These are phyloP conservation scores for Pestalotiopsis fici DNA, from an alignment of 2,329 filamentous ascomycete genomes.

Conservation along the genomic window DNA sequence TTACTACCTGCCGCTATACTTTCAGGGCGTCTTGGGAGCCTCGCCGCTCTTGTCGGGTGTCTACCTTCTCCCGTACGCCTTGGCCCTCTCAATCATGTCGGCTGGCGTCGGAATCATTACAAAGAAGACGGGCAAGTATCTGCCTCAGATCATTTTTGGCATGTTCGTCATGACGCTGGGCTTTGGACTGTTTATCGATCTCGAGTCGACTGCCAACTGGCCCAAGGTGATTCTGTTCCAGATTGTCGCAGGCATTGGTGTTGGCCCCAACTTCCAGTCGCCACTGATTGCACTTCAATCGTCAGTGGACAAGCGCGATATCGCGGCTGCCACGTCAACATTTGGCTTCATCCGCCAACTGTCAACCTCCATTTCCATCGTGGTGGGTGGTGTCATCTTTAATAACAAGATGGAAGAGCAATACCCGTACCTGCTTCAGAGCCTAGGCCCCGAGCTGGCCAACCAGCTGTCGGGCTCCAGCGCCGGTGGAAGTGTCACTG, in stretches of 20 bases:
- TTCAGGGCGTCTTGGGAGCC: conserved; percentile 66
- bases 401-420: conserved; percentile 71
- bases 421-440: conserved; percentile 43
- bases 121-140: conserved; percentile 67
- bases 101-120: conserved; percentile 57
- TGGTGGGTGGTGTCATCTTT: conserved; percentile 78
- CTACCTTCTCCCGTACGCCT: conserved; percentile 70
- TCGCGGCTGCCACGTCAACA: conserved; percentile 68
- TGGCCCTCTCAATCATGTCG: conserved; percentile 67
- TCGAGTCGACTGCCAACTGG: conserved; percentile 57
- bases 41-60: conserved; percentile 67
- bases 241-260: conserved; percentile 63
- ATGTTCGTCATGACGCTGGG: conserved; percentile 64
- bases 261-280: conserved; percentile 70
- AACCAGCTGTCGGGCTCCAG: conserved; percentile 48
- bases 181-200: conserved; percentile 63
- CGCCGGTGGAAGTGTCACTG: conserved; percentile 50
- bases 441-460: conserved; percentile 50
- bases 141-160: conserved; percentile 59
- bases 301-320: conserved; percentile 60
- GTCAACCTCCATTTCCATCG: conserved; percentile 67
- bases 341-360: conserved; percentile 70
- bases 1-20: conserved; percentile 84
- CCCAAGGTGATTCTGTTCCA: conserved; percentile 61
- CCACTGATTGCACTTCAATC: conserved; percentile 70